Percentiles rank a stretch among this genome's conserved stretches.
These are phyloP conservation scores for Ascochyta pisi DNA, from an alignment of 2,329 filamentous ascomycete species.

Conservation along the genomic window DNA sequence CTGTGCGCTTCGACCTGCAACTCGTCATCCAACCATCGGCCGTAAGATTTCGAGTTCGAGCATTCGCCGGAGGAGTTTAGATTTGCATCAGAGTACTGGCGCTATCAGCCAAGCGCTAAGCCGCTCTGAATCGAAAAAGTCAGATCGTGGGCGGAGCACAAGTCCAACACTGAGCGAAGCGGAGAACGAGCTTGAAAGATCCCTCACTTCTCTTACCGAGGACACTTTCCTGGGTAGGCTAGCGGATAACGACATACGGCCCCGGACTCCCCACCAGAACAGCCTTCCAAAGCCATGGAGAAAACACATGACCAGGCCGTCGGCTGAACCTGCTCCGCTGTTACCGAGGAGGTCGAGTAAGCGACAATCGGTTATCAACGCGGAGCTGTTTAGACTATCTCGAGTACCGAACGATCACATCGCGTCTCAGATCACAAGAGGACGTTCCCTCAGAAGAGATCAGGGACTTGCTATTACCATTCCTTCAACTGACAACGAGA, in stretches of 20 bases:
- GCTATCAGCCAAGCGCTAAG: slow-evolving; percentile 33
- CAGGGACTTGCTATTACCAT: slow-evolving; percentile 36
- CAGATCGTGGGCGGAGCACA: slow-evolving; percentile 13
- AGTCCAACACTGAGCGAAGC: slow-evolving; percentile 59
- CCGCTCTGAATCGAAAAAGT: slow-evolving; percentile 28
- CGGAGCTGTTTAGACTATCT: slow-evolving; percentile 28
- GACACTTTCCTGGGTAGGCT: slow-evolving; percentile 50
- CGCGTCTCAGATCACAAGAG: slow-evolving; percentile 36
- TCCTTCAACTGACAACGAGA: slow-evolving; percentile 24
- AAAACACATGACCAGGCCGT: slow-evolving; percentile 16
- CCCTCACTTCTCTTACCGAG: slow-evolving; percentile 41
- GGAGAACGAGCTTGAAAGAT: slow-evolving; percentile 48
- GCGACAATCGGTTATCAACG: slow-evolving; percentile 38
- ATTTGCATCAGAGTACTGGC: slow-evolving; percentile 26
- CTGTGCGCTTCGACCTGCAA: slow-evolving; percentile 26
- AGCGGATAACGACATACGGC: slow-evolving; percentile 42
- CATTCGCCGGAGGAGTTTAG: slow-evolving; percentile 22
- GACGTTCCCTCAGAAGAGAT: slow-evolving; percentile 23
- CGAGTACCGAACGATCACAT: slow-evolving; percentile 40
- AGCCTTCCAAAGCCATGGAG: slow-evolving; percentile 15
- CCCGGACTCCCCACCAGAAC: slow-evolving; percentile 29
- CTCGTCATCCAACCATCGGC: slow-evolving; percentile 23
- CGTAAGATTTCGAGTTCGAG: slow-evolving; percentile 33
- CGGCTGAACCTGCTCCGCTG: slow-evolving; percentile 37
- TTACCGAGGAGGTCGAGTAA: slow-evolving; percentile 54